These are phyloP conservation scores for Auricularia sp. DNA, from an alignment of 768 basidiomycete genomes.

Conservation along the genomic window DNA sequence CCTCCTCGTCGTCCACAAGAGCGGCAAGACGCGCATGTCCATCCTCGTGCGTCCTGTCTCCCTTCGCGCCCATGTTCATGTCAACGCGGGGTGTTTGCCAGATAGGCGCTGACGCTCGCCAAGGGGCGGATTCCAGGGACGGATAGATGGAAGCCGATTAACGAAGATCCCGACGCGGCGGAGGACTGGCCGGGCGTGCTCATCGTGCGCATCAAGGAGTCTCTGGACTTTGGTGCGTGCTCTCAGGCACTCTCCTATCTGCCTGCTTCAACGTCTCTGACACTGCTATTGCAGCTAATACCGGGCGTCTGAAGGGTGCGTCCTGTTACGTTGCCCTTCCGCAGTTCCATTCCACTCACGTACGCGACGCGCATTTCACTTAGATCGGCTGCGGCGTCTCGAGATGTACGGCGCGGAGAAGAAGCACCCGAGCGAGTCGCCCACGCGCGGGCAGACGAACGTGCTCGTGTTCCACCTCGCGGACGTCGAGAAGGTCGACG, in stretches of 20 bases:
- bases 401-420: constrained; percentile 77
- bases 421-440: constrained; percentile 84
- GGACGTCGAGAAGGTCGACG: constrained; percentile 85
- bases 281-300: constrained; percentile 54
- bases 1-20: constrained; percentile 79
- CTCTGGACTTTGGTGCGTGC: constrained; percentile 72
- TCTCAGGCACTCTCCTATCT: constrained; percentile 4
- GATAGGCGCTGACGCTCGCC: neutral
- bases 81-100: too few relatives aligned
- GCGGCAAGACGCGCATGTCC: constrained; percentile 81
- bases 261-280: neutral
- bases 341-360: too few relatives aligned
- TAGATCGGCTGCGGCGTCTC: constrained; percentile 70
- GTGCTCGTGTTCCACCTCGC: constrained; percentile 87
- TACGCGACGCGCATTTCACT: neutral
- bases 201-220: constrained; percentile 84
- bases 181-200: constrained; percentile 74
- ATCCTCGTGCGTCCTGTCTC: constrained; percentile 52
- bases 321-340: neutral
- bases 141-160: constrained; percentile 80
- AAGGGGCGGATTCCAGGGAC: constrained; percentile 86
- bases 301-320: constrained; percentile 82
- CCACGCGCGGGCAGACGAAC: constrained; percentile 59
- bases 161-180: constrained; percentile 73
- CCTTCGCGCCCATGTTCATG: neutral